phyloP scores from a whole-genome alignment of 768 basidiomycete genomes.

The Mycena alexandri region DNA sequence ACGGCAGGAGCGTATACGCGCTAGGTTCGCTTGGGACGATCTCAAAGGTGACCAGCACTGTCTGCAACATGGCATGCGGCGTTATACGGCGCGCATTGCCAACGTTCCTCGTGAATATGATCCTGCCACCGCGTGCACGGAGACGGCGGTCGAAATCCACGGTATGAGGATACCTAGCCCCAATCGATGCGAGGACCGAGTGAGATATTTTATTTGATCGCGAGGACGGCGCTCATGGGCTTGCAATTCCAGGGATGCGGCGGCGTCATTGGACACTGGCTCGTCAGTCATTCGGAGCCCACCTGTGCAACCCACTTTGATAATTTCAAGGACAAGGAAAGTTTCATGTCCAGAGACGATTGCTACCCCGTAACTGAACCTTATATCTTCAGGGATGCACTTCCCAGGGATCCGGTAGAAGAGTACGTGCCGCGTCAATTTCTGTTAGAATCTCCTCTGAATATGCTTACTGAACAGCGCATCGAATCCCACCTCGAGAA shows the following conservation, averaged over 20 bases:
- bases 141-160: constrained; percentile 39
- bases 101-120: constrained; percentile 45
- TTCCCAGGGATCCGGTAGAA: constrained; percentile 20
- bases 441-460: background rate
- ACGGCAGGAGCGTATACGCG: constrained; percentile 36
- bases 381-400: constrained; percentile 36
- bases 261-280: constrained; percentile 44
- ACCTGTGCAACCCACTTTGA: constrained; percentile 43
- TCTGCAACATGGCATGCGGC: constrained; percentile 43
- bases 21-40: constrained; percentile 34
- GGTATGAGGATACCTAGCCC: constrained; percentile 11
- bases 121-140: constrained; percentile 21
- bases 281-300: constrained; percentile 42
- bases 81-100: constrained; percentile 46
- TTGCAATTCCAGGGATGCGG: constrained; percentile 18
- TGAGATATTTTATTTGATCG: background rate
- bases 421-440: constrained; percentile 17
- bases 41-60: constrained; percentile 40
- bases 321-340: constrained; percentile 47
- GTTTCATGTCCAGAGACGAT: background rate
- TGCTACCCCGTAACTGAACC: background rate
- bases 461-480: constrained; percentile 31
- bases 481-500: constrained; percentile 47
- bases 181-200: constrained; percentile 27
- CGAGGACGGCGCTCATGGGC: background rate